Conservation (phyloP, 2,329 filamentous ascomycete genomes). For the Ophiostoma tasmaniense region DNA sequence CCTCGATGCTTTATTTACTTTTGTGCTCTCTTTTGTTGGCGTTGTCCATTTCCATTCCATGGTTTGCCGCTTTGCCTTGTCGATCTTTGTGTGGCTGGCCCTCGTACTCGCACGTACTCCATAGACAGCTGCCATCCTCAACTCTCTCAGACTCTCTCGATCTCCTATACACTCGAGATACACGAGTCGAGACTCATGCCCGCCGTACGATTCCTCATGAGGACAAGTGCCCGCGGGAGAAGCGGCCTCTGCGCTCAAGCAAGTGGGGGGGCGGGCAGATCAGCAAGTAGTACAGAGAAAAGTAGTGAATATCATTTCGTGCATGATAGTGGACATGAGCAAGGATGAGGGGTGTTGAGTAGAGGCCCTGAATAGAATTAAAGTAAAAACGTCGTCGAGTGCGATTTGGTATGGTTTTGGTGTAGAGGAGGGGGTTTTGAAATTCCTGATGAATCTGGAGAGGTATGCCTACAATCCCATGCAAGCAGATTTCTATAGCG, state of each 20-base stretch:
- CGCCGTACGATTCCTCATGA: not conserved
- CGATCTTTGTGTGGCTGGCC: not conserved
- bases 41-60: not conserved
- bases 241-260: not conserved
- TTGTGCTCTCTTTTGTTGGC: not conserved
- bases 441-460: not conserved
- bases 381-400: not conserved
- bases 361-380: not conserved
- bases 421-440: not conserved
- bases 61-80: not conserved
- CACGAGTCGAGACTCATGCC: not conserved
- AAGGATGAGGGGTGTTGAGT: constrained; percentile 5
- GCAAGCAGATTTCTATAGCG: not conserved
- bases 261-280: not conserved
- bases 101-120: not conserved
- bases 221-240: not conserved
- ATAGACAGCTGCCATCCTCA: not conserved
- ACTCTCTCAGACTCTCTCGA: not conserved
- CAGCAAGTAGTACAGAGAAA: not conserved
- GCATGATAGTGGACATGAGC: not conserved
- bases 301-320: not conserved
- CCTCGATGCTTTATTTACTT: not conserved
- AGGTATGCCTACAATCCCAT: not conserved
- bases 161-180: not conserved
- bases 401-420: not conserved